Base-by-base conservation (phyloP, 495 filamentous ascomycete genomes). In the Venustampulla echinocandica region DNA sequence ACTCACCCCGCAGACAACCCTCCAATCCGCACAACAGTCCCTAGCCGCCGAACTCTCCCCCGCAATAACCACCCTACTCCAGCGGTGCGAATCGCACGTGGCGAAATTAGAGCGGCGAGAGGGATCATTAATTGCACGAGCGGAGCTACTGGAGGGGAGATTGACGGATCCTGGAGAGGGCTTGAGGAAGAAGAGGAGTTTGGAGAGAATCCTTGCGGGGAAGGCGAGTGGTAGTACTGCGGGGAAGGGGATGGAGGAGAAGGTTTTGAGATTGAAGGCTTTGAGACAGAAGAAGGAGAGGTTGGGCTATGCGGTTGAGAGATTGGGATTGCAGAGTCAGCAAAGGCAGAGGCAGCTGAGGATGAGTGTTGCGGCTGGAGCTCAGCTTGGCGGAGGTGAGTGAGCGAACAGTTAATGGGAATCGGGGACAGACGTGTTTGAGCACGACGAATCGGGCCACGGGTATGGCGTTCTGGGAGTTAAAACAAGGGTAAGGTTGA, bases 241-340 rank as follows among this genome's bases (percentile, higher is more conserved):
- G n/a, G 38, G 64, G 20, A 68, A 58, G 20, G 64, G 59, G 35
- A 58, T 58, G 20, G 64, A 70, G 15, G 62, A 68, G 33, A 81
- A 79, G 59, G 79, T 75, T 32, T 62, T 75, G 22, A 79, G 77
- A 53, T 55, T 84, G 60, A 77, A 76, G 63, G 70, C 79, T 54
- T 48, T 87, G 54, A 67, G 78, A 58, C 74, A 75, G 62, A 88
- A 85, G 73, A 88, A 86, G 64, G 83, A 89, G 61, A 66, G 85
- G 47, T 62, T 89, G 53, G 74, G 79, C 50, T 88, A 86, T 71
- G 84, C 81, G 27, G 80, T 90, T 33, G 82, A 85, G 57, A 70
- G 83, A 43, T 57, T 90, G 62, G 70, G 74, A 57, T 58, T 90
- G 62, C 83, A 90, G 64, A 70, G 66, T 46, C 70, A 60, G 42